A percentile compares a stretch with the other conserved stretches of the same genome.
phyloP scores from a whole-genome alignment of 1,284 basidiomycete genomes.

The Pulveroboletus ridleyi region DNA sequence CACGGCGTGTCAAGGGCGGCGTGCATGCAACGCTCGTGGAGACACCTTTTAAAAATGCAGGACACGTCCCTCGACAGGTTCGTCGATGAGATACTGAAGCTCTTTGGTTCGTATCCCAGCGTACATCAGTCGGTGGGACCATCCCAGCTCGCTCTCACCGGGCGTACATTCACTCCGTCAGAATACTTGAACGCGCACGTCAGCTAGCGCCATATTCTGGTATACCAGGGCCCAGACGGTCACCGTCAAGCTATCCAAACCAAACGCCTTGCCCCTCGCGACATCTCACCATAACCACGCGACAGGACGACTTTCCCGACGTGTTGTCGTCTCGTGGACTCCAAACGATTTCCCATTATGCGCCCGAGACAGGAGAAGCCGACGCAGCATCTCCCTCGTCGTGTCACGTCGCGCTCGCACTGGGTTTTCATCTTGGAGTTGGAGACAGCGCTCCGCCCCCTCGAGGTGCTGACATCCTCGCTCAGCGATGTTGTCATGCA shows the following conservation, averaged over 20 bases:
- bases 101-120: constrained; percentile 2
- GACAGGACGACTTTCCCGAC: no score
- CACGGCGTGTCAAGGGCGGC: constrained; percentile 61
- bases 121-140: constrained; percentile 12
- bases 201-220: no score
- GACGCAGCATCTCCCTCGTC: constrained; percentile 28
- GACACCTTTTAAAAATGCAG: constrained; percentile 15
- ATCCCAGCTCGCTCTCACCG: constrained; percentile 8
- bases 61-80: constrained; percentile 29
- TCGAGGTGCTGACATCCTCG: constrained; percentile 48
- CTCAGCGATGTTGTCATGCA: constrained; percentile 30
- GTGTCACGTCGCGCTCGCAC: constrained; percentile 70
- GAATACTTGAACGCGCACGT: no score
- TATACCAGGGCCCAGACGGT: no score
- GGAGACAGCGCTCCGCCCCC: constrained; percentile 17
- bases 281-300: no score
- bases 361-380: neutral
- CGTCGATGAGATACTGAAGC: constrained; percentile 14
- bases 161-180: no score
- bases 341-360: no score
- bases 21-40: constrained; percentile 48
- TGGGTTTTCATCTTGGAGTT: constrained; percentile 94
- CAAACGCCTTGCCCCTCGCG: no score
- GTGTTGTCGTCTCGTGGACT: no score
- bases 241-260: no score